Evolutionary conservation across 805 yeast genomes (phyloP), one percentile per base, ranked within the genome.

Genomic region (Candida ovalis): DNA sequence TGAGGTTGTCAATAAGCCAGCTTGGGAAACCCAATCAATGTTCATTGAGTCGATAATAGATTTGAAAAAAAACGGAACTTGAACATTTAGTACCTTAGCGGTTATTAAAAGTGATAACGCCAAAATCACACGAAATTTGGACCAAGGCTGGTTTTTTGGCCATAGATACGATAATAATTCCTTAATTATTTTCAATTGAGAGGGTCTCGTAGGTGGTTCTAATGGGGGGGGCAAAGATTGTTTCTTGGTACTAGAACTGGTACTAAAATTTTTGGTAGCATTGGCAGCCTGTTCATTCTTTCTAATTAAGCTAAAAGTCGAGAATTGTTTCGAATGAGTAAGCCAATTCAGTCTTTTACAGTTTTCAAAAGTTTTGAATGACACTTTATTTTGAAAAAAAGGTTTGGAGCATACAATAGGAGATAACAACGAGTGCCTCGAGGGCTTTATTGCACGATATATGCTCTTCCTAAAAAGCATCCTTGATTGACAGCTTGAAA

Each of bases 1-100:
- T 3, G 82, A 71, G 0, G 87, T 75, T 1, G 90, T 76, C 3
- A 81, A 74, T 0, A 84, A 72, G 1, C 88, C 86, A n/a, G 74
- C 64, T 30, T 81, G 75, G 17, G 74, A 68, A 5, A 73, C 70
- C 95, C 96, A 88, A 58, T 90, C 96, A 23, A 91, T 77, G 62
- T 92, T 94, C 97, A 92, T 91, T 12, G 82, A 80, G 69, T 94
- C 98, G 41, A 94, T 82, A 44, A 89, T 92, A 27, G 80, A 75
- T 57, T 87, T 94, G 76, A 94, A 94, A 67, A 81, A 91, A 63
- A 94, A 90, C 0, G 99, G 99, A 5, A 94, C 99, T 65, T 94
- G 96, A 4, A 94, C 96, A 64, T 91, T 94, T 33, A 94, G 72
- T 6, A 94, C 62, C 64, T 94, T 94, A 18, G 97, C 86, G 0